Conservation (phyloP, 805 yeast species). For the Starmerella scarabaei region DNA sequence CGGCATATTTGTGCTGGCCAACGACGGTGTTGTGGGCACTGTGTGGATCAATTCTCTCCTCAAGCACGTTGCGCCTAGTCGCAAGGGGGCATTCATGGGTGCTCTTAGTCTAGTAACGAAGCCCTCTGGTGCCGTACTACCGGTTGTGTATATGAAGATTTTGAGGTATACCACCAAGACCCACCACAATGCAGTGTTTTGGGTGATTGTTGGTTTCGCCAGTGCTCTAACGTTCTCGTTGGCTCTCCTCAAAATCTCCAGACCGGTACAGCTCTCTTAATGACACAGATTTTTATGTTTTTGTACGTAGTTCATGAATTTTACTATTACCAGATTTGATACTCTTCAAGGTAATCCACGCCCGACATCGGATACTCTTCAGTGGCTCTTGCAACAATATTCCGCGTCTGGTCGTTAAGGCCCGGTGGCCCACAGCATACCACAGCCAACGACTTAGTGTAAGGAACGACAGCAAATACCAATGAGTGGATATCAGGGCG, state of each 20-base stretch:
- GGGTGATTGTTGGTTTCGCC: slow-evolving; percentile 4
- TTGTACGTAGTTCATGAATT: background rate
- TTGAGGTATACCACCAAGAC: slow-evolving; percentile 7
- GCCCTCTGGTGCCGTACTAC: slow-evolving; percentile 12
- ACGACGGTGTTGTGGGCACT: slow-evolving; percentile 14
- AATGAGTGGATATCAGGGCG: slow-evolving; percentile 15
- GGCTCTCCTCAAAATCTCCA: background rate
- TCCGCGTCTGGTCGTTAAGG: slow-evolving; percentile 47
- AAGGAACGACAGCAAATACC: slow-evolving; percentile 20
- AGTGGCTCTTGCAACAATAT: slow-evolving; percentile 31
- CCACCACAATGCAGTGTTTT: slow-evolving; percentile 3
- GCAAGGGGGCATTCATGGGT: slow-evolving; percentile 12
- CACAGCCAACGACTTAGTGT: slow-evolving; percentile 32
- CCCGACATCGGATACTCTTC: slow-evolving; percentile 29
- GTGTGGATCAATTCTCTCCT: slow-evolving; percentile 13
- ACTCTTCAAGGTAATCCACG: slow-evolving; percentile 56
- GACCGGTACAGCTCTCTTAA: background rate
- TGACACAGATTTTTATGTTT: no score
- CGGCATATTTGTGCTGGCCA: slow-evolving; percentile 8
- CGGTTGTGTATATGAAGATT: slow-evolving; percentile 11
- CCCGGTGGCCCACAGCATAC: slow-evolving; percentile 52
- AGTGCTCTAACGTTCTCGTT: background rate
- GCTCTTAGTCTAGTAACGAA: slow-evolving; percentile 9
- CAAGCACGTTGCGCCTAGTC: slow-evolving; percentile 8
- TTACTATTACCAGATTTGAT: slow-evolving; percentile 46